Percentiles rank a stretch among this genome's conserved stretches.
Conservation (phyloP, 2,329 filamentous ascomycete genomes). For the Exophiala dermatitidis region DNA sequence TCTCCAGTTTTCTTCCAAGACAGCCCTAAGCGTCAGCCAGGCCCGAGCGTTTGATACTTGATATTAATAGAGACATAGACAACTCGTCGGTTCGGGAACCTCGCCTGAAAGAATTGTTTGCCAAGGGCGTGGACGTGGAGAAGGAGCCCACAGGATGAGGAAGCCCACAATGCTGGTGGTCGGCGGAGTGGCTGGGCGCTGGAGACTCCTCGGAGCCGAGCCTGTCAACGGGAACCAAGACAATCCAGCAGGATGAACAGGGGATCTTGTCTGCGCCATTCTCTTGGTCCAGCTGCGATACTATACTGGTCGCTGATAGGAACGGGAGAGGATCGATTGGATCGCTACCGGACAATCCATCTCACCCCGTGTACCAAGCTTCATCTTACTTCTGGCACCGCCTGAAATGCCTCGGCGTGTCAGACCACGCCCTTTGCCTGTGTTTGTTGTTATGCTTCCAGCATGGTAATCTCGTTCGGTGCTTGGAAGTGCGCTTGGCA, state of each 20-base stretch:
- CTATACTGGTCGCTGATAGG: neutral
- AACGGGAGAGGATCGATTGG: neutral
- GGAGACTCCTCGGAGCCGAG: neutral
- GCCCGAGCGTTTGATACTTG: neutral
- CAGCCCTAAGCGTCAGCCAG: constrained; percentile 2
- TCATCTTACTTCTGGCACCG: constrained; percentile 2
- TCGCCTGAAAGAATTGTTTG: neutral
- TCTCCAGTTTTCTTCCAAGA: constrained; percentile 4
- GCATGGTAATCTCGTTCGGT: neutral
- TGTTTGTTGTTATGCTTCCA: neutral
- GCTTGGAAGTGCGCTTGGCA: neutral
- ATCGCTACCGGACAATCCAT: neutral
- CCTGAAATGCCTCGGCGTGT: neutral
- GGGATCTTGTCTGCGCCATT: neutral
- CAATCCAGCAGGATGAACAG: neutral
- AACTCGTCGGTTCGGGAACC: neutral
- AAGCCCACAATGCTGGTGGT: neutral
- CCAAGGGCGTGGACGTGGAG: constrained; percentile 2
- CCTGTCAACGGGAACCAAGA: neutral
- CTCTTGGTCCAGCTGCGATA: neutral
- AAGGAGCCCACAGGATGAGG: neutral
- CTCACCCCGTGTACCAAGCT: neutral
- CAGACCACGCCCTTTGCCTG: neutral
- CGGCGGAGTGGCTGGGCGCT: neutral
- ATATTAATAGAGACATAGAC: neutral